Conservation (phyloP, 305 asterid species). For the Ilex paraguariensis region DNA sequence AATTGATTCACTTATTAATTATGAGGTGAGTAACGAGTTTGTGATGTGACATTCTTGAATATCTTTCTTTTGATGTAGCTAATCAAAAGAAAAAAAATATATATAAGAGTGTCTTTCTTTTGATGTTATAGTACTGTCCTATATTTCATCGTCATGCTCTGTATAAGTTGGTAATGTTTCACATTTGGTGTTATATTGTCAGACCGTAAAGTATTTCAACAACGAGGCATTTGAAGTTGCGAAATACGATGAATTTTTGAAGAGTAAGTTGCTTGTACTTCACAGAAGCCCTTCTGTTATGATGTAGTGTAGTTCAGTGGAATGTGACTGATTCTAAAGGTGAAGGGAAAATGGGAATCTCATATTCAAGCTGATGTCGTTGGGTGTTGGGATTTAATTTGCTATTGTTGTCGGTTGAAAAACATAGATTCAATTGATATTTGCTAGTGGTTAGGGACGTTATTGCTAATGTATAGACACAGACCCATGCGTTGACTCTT, state of each 20-base stretch:
- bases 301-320: constrained; percentile 1
- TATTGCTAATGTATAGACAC: too few species aligned
- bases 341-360: not conserved
- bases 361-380: too few species aligned
- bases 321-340: not conserved
- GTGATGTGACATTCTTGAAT: constrained; percentile 8
- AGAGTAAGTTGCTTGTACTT: constrained; percentile 53
- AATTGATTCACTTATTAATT: constrained; percentile 88
- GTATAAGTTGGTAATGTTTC: too few species aligned
- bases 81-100: not conserved
- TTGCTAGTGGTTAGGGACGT: too few species aligned
- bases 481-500: too few species aligned
- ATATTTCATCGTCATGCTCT: too few species aligned
- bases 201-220: constrained; percentile 99
- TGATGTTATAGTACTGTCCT: not conserved
- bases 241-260: constrained; percentile 77
- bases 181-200: constrained; percentile 20
- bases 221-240: constrained; percentile 85
- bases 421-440: too few species aligned
- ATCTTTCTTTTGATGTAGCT: constrained; percentile 2
- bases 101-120: not conserved
- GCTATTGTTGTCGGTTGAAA: too few species aligned
- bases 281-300: constrained; percentile 6
- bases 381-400: too few species aligned
- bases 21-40: constrained; percentile 82